Percentiles rank a stretch among this genome's conserved stretches.
phyloP scores from a whole-genome alignment of 441 rosid species.

The Adansonia gregorii region DNA sequence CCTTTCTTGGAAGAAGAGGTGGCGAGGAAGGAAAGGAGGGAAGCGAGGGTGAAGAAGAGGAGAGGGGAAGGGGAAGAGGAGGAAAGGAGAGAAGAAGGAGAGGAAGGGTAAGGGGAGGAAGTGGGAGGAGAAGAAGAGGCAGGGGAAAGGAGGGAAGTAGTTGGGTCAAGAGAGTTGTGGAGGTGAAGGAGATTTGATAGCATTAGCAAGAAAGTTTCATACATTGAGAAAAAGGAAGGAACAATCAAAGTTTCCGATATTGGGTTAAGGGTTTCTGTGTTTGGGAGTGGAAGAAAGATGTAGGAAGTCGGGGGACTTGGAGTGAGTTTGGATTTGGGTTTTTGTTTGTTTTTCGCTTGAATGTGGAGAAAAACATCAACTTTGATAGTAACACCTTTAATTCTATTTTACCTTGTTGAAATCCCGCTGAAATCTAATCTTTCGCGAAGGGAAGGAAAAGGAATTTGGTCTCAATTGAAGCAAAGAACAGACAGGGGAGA shows the following conservation, averaged over 20 bases:
- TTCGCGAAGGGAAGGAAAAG: background rate
- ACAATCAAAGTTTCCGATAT: too few relatives aligned
- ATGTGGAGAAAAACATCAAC: background rate
- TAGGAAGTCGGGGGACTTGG: background rate
- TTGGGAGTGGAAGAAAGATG: background rate
- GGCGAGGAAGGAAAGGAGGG: conserved; percentile 79
- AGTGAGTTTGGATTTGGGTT: background rate
- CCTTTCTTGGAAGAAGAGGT: conserved; percentile 40
- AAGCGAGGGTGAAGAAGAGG: conserved; percentile 69
- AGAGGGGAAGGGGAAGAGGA: conserved; percentile 66
- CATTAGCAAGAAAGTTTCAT: conserved; percentile 60
- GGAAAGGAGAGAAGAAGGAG: conserved; percentile 11
- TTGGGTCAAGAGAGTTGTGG: conserved; percentile 73
- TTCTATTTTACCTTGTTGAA: too few relatives aligned
- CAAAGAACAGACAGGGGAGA: background rate
- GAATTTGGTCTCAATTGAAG: background rate
- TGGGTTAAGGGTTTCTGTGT: background rate
- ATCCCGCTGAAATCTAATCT: background rate
- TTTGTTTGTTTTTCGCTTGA: background rate
- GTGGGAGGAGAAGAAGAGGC: conserved; percentile 42
- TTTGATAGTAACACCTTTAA: background rate
- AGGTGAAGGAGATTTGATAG: conserved; percentile 79
- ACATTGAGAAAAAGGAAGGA: conserved; percentile 34
- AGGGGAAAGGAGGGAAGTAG: conserved; percentile 62
- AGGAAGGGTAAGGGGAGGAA: conserved; percentile 41